Conservation (phyloP, 768 basidiomycete genomes). For the Agaricus sinodeliciosus region DNA sequence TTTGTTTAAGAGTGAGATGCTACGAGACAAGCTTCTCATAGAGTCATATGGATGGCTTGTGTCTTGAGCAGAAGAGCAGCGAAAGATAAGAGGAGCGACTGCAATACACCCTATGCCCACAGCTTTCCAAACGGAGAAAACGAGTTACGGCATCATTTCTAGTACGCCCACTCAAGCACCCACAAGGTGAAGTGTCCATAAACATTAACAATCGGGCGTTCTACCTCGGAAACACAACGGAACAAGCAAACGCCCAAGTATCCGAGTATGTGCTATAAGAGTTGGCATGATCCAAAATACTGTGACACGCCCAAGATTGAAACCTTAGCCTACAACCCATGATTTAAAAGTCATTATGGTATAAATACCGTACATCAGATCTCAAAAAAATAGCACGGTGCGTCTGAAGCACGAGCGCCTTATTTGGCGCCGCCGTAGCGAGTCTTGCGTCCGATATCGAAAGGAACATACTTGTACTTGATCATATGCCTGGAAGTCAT, state of each 20-base stretch:
- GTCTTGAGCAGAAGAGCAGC: too few species aligned
- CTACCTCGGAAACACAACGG: neutral
- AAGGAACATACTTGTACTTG: conserved; percentile 96
- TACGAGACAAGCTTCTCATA: too few species aligned
- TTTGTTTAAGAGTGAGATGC: too few species aligned
- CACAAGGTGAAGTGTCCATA: neutral
- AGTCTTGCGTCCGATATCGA: conserved; percentile 91
- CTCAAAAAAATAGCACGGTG: neutral
- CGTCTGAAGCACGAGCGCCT: neutral
- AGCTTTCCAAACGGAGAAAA: too few species aligned
- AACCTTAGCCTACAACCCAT: too few species aligned
- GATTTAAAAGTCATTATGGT: too few species aligned
- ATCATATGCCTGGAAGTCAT: conserved; percentile 79
- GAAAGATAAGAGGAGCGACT: neutral
- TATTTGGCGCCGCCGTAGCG: conserved; percentile 56
- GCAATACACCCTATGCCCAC: neutral
- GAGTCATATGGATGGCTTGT: too few species aligned
- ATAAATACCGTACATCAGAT: conserved; percentile 6
- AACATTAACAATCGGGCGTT: neutral
- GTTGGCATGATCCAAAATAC: neutral
- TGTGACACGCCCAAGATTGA: neutral
- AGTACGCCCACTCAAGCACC: too few species aligned
- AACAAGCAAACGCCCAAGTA: neutral
- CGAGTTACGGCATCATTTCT: too few species aligned
- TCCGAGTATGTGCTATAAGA: too few species aligned